phyloP scores from a whole-genome alignment of 1,139 yeast species.

The Candida buenavistaensis region DNA sequence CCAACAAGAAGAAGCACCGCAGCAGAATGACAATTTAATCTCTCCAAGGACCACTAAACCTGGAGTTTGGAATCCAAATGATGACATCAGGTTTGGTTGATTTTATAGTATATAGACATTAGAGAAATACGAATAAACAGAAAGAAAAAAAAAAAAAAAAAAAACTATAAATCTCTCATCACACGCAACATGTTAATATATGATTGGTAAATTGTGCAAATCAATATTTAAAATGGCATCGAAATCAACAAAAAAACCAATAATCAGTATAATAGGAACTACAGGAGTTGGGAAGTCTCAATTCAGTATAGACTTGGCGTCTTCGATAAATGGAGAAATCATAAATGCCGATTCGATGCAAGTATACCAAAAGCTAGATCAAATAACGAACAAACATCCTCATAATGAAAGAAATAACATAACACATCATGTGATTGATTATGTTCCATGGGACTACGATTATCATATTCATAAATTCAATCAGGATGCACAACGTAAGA shows the following conservation, averaged over 20 bases:
- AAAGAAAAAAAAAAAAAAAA: background rate
- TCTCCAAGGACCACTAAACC: slow-evolving; percentile 14
- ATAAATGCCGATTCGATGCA: slow-evolving; percentile 98
- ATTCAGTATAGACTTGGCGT: slow-evolving; percentile 78
- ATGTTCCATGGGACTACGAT: slow-evolving; percentile 76
- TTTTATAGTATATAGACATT: background rate
- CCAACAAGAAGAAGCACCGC: background rate
- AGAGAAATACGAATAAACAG: background rate
- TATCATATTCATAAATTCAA: slow-evolving; percentile 83
- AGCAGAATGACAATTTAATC: slow-evolving; percentile 3
- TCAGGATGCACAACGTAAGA: slow-evolving; percentile 59
- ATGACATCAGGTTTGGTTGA: slow-evolving; percentile 30
- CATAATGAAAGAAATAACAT: slow-evolving; percentile 68
- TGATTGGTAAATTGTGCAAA: slow-evolving; percentile 4
- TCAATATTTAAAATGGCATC: background rate
- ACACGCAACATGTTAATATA: slow-evolving; percentile 1
- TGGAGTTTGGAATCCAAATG: slow-evolving; percentile 34
- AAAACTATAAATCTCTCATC: no score
- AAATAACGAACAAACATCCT: slow-evolving; percentile 92
- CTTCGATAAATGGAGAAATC: slow-evolving; percentile 78
- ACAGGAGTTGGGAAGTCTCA: slow-evolving; percentile 99
- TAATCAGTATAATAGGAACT: slow-evolving; percentile 85
- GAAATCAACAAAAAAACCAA: slow-evolving; percentile 22
- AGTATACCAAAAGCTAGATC: slow-evolving; percentile 70
- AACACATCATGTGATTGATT: slow-evolving; percentile 85